Evolutionary conservation across 2,329 filamentous ascomycete species (phyloP).

Genomic region (Apiospora hydei): DNA sequence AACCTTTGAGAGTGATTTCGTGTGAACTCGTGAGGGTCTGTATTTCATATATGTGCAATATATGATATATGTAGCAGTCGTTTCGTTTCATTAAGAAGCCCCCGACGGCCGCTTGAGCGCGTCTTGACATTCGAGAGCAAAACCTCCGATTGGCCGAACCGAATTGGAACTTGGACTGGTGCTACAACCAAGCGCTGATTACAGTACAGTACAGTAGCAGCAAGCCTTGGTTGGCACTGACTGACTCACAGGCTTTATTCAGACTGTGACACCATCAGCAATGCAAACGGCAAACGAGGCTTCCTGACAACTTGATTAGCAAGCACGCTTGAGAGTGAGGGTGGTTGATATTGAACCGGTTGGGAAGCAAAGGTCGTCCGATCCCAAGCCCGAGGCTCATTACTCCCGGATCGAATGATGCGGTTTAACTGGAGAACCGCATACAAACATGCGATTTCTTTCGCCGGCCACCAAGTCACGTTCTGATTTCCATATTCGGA

Average conservation of each 20-base stretch:
- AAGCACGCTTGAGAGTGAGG: not conserved
- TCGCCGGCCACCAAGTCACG: not conserved
- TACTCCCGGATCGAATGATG: not conserved
- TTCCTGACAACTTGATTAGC: not conserved
- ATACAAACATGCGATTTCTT: not conserved
- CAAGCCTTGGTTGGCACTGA: not conserved
- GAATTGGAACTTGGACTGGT: not conserved
- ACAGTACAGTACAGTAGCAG: not conserved
- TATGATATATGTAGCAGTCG: slow-evolving; percentile 18
- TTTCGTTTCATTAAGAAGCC: slow-evolving; percentile 6
- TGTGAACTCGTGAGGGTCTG: not conserved
- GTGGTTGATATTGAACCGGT: not conserved
- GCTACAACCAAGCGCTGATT: not conserved
- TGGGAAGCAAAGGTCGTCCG: not conserved
- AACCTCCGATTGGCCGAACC: slow-evolving; percentile 19
- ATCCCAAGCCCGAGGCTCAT: not conserved
- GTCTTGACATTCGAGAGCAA: not conserved
- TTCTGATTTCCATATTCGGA: not conserved
- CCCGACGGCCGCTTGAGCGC: not conserved
- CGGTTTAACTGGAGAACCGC: not conserved
- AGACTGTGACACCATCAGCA: not conserved
- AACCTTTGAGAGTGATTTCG: not conserved
- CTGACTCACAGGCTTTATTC: not conserved
- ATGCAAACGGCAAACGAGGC: not conserved
- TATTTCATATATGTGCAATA: not conserved